Percentiles rank a stretch among this genome's conserved stretches.
These are phyloP conservation scores for Glycine latifolia DNA, from an alignment of 306 rosid genomes.

Conservation along the genomic window DNA sequence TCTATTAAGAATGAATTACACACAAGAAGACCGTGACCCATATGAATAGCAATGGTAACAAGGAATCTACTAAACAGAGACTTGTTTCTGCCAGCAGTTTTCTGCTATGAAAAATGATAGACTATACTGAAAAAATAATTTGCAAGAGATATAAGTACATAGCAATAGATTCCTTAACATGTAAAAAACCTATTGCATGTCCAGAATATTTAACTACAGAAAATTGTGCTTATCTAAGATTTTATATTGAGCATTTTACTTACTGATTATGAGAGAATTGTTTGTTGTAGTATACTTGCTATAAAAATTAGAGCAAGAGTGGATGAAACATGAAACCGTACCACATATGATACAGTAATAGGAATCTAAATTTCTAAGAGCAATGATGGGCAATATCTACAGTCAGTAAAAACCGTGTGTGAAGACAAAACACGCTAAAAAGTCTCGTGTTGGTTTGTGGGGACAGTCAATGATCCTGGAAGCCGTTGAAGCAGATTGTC, in stretches of 20 bases:
- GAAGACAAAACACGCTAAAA: too few relatives aligned
- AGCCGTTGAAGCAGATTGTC: too few relatives aligned
- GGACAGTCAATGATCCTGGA: too few relatives aligned
- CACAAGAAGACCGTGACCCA: background rate
- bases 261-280: background rate
- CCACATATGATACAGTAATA: background rate
- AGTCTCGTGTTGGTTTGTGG: too few relatives aligned
- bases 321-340: constrained; percentile 2
- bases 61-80: background rate
- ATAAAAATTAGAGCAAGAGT: background rate
- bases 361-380: background rate
- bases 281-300: background rate
- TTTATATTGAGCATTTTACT: background rate
- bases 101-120: background rate
- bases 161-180: background rate
- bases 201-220: background rate
- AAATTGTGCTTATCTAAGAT: constrained; percentile 6
- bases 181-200: background rate
- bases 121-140: background rate
- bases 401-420: too few relatives aligned
- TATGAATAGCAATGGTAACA: background rate
- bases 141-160: background rate
- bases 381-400: background rate
- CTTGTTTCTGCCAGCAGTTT: constrained; percentile 3
- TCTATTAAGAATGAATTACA: background rate